phyloP scores from a whole-genome alignment of 139 green algal species.

The Chlorella sorokiniana region DNA sequence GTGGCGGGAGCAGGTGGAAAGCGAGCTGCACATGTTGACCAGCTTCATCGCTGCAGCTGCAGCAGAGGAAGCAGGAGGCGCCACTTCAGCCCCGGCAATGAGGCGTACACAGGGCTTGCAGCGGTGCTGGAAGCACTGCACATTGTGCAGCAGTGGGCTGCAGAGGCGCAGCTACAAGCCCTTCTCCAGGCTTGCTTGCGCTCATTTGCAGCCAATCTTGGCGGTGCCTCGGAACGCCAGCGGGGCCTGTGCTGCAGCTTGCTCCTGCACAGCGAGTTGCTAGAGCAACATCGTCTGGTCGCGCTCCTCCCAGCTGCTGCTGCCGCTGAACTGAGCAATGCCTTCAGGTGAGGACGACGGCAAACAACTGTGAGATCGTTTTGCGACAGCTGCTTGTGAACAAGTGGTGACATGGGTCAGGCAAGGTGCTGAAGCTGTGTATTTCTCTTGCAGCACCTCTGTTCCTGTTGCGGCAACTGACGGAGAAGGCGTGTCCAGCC shows the following conservation, averaged over 20 bases:
- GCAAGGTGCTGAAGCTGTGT: not conserved
- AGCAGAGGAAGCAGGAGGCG: not conserved
- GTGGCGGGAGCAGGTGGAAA: not conserved
- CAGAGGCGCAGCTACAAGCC: not conserved
- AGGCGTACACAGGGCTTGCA: no score
- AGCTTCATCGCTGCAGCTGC: not conserved
- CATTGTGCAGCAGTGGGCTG: slow-evolving; percentile 9
- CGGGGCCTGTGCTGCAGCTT: slow-evolving; percentile 2
- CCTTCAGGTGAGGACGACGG: not conserved
- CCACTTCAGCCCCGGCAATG: no score
- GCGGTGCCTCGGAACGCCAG: not conserved
- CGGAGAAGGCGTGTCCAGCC: not conserved
- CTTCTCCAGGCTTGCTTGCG: slow-evolving; percentile 19
- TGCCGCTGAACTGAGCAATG: not conserved
- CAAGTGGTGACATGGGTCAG: not conserved
- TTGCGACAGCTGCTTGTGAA: not conserved
- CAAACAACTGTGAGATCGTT: no score
- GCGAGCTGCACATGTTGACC: not conserved
- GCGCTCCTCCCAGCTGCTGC: not conserved
- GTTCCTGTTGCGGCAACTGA: not conserved
- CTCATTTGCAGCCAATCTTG: not conserved
- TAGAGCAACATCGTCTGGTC: not conserved
- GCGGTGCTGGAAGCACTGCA: no score
- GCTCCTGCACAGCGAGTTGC: not conserved
- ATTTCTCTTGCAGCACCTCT: not conserved